These are phyloP conservation scores for Flaveria brownii DNA, from an alignment of 129 eudicot genomes.

Conservation along the genomic window DNA sequence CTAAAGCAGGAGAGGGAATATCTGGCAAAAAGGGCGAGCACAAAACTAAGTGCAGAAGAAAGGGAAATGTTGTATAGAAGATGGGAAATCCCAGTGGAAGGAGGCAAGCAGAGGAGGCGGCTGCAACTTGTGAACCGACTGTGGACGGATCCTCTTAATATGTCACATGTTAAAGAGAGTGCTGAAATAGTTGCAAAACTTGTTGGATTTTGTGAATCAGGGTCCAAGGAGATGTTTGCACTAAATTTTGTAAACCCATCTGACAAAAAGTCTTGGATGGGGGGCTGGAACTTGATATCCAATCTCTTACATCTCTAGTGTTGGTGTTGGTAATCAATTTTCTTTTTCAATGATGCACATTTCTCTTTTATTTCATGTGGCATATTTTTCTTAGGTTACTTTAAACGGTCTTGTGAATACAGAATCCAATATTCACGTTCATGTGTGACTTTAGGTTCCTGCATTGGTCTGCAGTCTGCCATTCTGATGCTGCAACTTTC, in stretches of 20 bases:
- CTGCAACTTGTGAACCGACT: conserved; percentile 76
- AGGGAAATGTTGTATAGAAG: conserved; percentile 71
- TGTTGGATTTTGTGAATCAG: conserved; percentile 83
- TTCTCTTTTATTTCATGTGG: not conserved
- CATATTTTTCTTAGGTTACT: not conserved
- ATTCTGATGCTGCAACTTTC: not conserved
- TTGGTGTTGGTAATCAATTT: not conserved
- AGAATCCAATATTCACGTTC: too few species aligned
- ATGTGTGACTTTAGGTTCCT: too few species aligned
- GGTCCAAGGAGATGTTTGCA: conserved; percentile 91
- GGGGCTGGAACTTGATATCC: conserved; percentile 95
- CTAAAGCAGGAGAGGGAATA: conserved; percentile 94
- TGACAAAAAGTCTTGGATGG: conserved; percentile 92
- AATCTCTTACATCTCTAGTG: conserved; percentile 61
- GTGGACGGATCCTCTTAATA: conserved; percentile 90
- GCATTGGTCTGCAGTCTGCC: too few species aligned
- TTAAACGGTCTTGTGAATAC: too few species aligned
- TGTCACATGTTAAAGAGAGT: conserved; percentile 78
- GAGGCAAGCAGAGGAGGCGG: conserved; percentile 67
- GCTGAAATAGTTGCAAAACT: conserved; percentile 95
- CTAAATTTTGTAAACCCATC: conserved; percentile 73
- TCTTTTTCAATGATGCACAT: not conserved
- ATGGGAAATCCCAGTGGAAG: conserved; percentile 89
- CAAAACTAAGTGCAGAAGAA: conserved; percentile 71
- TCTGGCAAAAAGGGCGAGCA: conserved; percentile 88